Base-by-base conservation (phyloP, 1,139 yeast species). In the Geotrichum cucujoidarum region DNA sequence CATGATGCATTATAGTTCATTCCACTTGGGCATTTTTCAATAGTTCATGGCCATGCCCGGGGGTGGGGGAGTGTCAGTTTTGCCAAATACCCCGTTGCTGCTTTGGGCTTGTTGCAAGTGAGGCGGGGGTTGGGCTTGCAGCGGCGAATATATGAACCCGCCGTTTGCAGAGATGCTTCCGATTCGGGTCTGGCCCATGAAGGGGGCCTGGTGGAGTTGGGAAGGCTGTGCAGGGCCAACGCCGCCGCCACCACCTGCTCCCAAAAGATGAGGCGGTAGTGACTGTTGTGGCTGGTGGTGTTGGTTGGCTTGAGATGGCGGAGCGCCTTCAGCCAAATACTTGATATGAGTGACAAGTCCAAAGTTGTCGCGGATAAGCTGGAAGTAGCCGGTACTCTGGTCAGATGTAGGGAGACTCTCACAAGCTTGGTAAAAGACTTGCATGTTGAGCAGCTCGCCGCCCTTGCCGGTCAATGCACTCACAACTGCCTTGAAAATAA, bases 281-380 rank as follows among this genome's bases (percentile, higher is more conserved):
- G 24, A 40, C 3, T 35, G 35, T 3, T 35, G 48, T 38, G 38
- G 47, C 17, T 32, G 25, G n/a, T 18, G 38, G 11, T 20, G 27
- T 17, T 32, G 35, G 4, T 10, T 17, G 20, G 10, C 20, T n/a
- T 25, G 25, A 4, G 6, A 10, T 24, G 27, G 27, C 10, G 27
- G 27, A 24, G 27, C 33, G 13, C 27, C 31, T 11, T 30, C 17
- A 11, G 45, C 40, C 13, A 43, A 33, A 40, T 52, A 56, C 49
- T 57, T 57, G 29, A 61, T 50, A 46, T 64, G 68, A 13, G 67
- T 63, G 25, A 66, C 62, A n/a, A 65, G 57, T 4, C 69, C 69
- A 14, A 65, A 61, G 33, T 54, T 57, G 45, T 65, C 68, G 4
- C 68, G 57, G 32, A 60, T 45, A 36, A 60, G 52, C 33, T 64